A percentile compares a stretch with the other conserved stretches of the same genome.
Evolutionary conservation across 192 early-diverging fungal genomes (phyloP).

Genomic region (Coemansia sp.): DNA sequence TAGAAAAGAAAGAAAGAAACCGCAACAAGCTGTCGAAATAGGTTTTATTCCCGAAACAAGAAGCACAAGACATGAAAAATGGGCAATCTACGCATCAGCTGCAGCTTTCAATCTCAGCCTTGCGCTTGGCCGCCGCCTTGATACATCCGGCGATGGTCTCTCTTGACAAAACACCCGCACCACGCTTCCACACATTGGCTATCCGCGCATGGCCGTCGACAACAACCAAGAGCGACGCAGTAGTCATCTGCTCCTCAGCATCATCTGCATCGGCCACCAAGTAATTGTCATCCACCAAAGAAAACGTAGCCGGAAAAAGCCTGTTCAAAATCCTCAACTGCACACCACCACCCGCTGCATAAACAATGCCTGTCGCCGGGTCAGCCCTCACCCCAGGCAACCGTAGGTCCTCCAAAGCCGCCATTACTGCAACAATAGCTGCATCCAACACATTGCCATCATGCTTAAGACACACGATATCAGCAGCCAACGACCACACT

Average conservation of each 20-base stretch:
- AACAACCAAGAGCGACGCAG: constrained; percentile 34
- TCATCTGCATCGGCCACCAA: constrained; percentile 52
- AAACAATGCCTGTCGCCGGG: constrained; percentile 66
- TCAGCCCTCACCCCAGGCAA: constrained; percentile 70
- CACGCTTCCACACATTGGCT: constrained; percentile 53
- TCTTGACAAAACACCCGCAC: constrained; percentile 21
- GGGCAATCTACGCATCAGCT: background rate
- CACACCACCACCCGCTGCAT: constrained; percentile 33
- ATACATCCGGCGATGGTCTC: constrained; percentile 34
- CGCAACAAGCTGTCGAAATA: too few species aligned
- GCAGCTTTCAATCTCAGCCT: constrained; percentile 7
- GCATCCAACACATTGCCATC: constrained; percentile 92
- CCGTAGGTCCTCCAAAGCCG: constrained; percentile 74
- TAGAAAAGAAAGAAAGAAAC: too few species aligned
- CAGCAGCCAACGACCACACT: constrained; percentile 84
- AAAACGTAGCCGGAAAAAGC: constrained; percentile 40
- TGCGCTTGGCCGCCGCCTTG: constrained; percentile 16
- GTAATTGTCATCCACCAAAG: constrained; percentile 39
- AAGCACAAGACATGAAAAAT: background rate
- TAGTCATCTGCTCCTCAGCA: constrained; percentile 44
- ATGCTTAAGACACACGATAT: constrained; percentile 88
- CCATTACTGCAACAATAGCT: constrained; percentile 70
- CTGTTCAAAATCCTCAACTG: constrained; percentile 15
- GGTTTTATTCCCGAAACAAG: background rate
- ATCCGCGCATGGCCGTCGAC: constrained; percentile 19